A percentile compares a stretch with the other conserved stretches of the same genome.
These are phyloP conservation scores for Lichtheimia ramosa DNA, from an alignment of 371 early-diverging fungal species.

Conservation along the genomic window DNA sequence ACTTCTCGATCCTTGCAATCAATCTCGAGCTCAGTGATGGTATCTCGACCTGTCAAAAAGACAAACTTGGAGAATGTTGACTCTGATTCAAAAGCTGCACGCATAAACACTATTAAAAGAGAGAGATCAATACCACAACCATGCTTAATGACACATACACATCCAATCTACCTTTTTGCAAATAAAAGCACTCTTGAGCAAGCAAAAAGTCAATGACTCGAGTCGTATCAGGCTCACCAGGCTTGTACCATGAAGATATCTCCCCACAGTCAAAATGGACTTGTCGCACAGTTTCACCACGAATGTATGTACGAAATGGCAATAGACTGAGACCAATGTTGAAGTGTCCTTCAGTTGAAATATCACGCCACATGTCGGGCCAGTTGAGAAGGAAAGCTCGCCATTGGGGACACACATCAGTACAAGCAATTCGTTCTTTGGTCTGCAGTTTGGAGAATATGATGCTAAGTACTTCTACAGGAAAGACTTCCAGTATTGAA, in stretches of 20 bases:
- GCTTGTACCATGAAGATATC: background rate
- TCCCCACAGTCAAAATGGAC: background rate
- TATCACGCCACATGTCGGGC: slow-evolving; percentile 1
- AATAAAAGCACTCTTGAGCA: background rate
- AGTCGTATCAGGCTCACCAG: background rate
- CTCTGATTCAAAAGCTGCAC: background rate
- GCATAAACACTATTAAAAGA: background rate
- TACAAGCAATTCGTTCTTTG: background rate
- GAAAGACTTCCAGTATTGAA: background rate
- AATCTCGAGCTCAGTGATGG: background rate
- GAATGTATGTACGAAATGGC: background rate
- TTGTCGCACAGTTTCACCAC: background rate
- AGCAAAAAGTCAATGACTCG: background rate
- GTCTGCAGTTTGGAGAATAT: background rate
- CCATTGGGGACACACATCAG: background rate
- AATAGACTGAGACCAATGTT: background rate
- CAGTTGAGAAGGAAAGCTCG: background rate
- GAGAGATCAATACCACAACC: too few relatives aligned
- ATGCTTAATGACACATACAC: too few relatives aligned
- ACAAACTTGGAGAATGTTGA: background rate
- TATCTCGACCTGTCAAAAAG: background rate
- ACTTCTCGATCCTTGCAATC: background rate
- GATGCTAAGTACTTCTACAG: background rate
- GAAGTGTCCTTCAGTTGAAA: background rate
- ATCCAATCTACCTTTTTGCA: background rate